Evolutionary conservation across 371 early-diverging fungal genomes (phyloP), one percentile per base, ranked within the genome.

Genomic region (Mortierella sp.): DNA sequence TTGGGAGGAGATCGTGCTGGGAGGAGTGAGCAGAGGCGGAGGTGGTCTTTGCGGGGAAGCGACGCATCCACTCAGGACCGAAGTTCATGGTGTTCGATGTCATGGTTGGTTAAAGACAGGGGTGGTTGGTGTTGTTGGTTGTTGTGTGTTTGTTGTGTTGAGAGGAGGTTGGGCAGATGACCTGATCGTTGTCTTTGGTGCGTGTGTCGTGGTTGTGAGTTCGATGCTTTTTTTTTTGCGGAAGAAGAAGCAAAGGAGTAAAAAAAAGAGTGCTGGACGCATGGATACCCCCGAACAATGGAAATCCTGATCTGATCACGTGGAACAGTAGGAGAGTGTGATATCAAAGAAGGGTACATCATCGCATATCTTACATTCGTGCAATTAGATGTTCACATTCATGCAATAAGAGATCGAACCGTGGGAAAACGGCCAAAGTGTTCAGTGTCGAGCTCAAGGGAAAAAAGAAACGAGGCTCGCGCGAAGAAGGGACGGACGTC

Each of bases 61-160:
- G 77, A 55, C 87, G 81, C 87, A 87, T 87, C 96, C 96, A 96
- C 90, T 95, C 95, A 74, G 96, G 95, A 71, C 95, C 95, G 87
- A 95, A 95, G 88, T 96, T 96, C 95, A 96, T 94, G 82, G 94
- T 94, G 79, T 73, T 74, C 18, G 79, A 76, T 27, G 76, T 63
- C 79, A 78, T 78, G 79, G 68, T 43, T 32, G 75, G n/a, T 58
- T n/a, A 27, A 38, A n/a, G 29, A 32, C 24, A 46, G 3, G 12
- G 48, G 48, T 4, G 18, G 35, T 4, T 55, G 27, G 35, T 38
- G 60, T n/a, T 44, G 35, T 49, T 72, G 77, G 10, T 60, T 55
- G 60, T 49, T 76, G 70, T 49, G 27, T 27, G 35, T 1, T 21
- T 51, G 54, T 32, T 60, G 21, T 58, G 32, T 21, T 58, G 75